These are phyloP conservation scores for Protomyces lactucae-debilis DNA, from an alignment of 1,139 yeast species.

Conservation along the genomic window DNA sequence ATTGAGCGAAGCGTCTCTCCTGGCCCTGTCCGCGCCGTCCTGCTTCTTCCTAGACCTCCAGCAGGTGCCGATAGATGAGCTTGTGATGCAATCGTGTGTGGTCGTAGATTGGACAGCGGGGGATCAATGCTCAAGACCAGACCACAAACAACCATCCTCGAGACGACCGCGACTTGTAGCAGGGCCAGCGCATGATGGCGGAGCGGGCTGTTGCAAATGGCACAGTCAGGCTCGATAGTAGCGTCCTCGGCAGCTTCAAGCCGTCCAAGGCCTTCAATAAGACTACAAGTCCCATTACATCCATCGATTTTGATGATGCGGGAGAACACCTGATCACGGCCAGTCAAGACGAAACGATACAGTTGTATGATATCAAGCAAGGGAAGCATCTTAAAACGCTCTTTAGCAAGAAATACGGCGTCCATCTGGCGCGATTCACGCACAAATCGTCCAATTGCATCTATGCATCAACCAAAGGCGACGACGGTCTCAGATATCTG, in stretches of 20 bases:
- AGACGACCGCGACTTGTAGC: neutral
- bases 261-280: slow-evolving; percentile 58
- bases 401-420: slow-evolving; percentile 86
- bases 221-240: slow-evolving; percentile 12
- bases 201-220: neutral
- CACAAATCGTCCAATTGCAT: slow-evolving; percentile 69
- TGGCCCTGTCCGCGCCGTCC: too few species aligned
- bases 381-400: slow-evolving; percentile 55
- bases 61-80: neutral
- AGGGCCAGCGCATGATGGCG: neutral
- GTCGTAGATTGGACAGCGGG: too few species aligned
- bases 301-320: slow-evolving; percentile 77
- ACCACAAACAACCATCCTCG: neutral
- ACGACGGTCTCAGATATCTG: slow-evolving; percentile 60
- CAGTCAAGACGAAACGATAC: slow-evolving; percentile 77
- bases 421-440: slow-evolving; percentile 78
- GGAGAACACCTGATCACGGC: slow-evolving; percentile 69
- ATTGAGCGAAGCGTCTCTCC: too few species aligned
- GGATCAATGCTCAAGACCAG: too few species aligned
- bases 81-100: too few species aligned
- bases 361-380: slow-evolving; percentile 68
- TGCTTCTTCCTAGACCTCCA: neutral
- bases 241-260: slow-evolving; percentile 45
- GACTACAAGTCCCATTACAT: slow-evolving; percentile 60
- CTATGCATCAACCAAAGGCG: slow-evolving; percentile 77